Conservation (phyloP, 768 basidiomycete genomes). For the Leccinum obscurum region DNA sequence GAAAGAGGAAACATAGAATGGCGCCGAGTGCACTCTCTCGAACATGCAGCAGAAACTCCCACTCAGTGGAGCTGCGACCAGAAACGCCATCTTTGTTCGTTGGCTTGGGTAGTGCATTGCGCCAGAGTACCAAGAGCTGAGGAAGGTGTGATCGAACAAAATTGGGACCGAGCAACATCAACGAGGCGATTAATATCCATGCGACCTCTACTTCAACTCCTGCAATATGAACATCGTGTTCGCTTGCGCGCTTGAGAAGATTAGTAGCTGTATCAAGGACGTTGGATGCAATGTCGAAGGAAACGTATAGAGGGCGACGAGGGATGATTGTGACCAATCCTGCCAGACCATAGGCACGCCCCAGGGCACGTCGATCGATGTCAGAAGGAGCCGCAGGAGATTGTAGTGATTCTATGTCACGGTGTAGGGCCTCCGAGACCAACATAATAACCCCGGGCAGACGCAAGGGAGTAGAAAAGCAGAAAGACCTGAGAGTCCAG, state of each 20-base stretch:
- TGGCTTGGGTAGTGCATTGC: constrained; percentile 94
- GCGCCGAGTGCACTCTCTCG: constrained; percentile 89
- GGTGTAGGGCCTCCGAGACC: constrained; percentile 79
- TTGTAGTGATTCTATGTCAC: constrained; percentile 73
- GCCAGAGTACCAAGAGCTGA: constrained; percentile 93
- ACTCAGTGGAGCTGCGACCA: constrained; percentile 72
- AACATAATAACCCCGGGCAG: constrained; percentile 76
- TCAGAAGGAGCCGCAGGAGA: constrained; percentile 74
- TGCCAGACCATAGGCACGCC: constrained; percentile 88
- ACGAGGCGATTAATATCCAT: constrained; percentile 87
- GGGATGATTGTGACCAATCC: constrained; percentile 86
- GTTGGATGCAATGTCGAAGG: constrained; percentile 89
- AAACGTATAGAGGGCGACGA: constrained; percentile 87
- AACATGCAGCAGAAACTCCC: constrained; percentile 89
- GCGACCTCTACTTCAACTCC: constrained; percentile 88
- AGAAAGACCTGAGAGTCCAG: constrained; percentile 89
- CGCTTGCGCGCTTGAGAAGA: constrained; percentile 86
- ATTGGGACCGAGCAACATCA: constrained; percentile 91
- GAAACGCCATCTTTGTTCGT: constrained; percentile 79
- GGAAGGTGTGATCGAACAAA: constrained; percentile 93
- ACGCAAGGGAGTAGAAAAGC: constrained; percentile 82
- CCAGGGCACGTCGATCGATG: constrained; percentile 68
- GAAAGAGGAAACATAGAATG: constrained; percentile 81
- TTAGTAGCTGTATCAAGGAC: constrained; percentile 90
- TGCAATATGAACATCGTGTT: constrained; percentile 84